Evolutionary conservation across 805 yeast species (phyloP).

Genomic region (Metschnikowia amazonensis): DNA sequence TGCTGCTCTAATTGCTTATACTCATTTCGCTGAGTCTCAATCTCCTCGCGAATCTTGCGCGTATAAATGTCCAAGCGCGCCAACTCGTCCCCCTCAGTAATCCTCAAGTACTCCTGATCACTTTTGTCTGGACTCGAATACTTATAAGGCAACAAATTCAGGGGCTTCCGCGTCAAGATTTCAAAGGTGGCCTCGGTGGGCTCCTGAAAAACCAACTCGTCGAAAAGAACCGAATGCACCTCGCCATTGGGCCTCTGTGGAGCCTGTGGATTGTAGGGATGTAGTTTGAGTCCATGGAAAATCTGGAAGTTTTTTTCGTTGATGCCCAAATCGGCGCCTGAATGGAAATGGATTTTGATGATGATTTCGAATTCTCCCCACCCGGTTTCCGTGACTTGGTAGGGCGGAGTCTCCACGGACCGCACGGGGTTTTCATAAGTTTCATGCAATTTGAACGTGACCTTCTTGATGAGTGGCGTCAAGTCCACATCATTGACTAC

Average conservation of each 20-base stretch:
- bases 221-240: slow-evolving; percentile 54
- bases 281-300: slow-evolving; percentile 86
- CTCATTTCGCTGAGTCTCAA: slow-evolving; percentile 38
- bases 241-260: slow-evolving; percentile 41
- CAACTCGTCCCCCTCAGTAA: slow-evolving; percentile 40
- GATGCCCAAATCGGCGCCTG: slow-evolving; percentile 58
- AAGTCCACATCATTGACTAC: slow-evolving; percentile 64
- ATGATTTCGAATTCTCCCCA: slow-evolving; percentile 99
- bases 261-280: slow-evolving; percentile 64
- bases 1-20: slow-evolving; percentile 41
- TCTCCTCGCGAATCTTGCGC: slow-evolving; percentile 36
- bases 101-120: slow-evolving; percentile 40
- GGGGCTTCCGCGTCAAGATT: slow-evolving; percentile 67
- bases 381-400: slow-evolving; percentile 93
- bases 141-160: slow-evolving; percentile 44
- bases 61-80: slow-evolving; percentile 39
- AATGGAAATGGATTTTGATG: slow-evolving; percentile 78
- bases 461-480: slow-evolving; percentile 78
- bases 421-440: slow-evolving; percentile 88
- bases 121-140: slow-evolving; percentile 31
- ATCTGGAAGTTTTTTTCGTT: slow-evolving; percentile 82
- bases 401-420: slow-evolving; percentile 85
- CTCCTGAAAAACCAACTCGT: slow-evolving; percentile 91
- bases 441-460: slow-evolving; percentile 91
- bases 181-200: slow-evolving; percentile 90